These are phyloP conservation scores for Vanderwaltozyma polyspora DNA, from an alignment of 805 yeast genomes.

Conservation along the genomic window DNA sequence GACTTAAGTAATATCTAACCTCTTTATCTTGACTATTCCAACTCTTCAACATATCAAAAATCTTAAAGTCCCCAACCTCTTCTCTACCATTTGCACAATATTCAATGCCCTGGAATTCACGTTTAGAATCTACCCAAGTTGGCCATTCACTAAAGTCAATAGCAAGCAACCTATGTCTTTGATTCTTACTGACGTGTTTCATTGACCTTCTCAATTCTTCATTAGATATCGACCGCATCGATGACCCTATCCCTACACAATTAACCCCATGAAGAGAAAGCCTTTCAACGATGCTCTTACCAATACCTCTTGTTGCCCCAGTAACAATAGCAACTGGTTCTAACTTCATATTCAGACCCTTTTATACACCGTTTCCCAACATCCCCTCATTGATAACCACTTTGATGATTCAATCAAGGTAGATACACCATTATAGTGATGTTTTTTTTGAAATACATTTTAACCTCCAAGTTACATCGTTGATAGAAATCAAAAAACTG, in stretches of 20 bases:
- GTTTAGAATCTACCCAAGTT: slow-evolving; percentile 11
- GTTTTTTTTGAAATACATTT: neutral
- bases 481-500: too few species aligned
- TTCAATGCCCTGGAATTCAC: slow-evolving; percentile 9
- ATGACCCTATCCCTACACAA: slow-evolving; percentile 21
- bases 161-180: slow-evolving; percentile 19
- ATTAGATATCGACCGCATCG: slow-evolving; percentile 4
- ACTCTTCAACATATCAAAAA: slow-evolving; percentile 5
- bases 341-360: neutral
- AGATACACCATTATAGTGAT: too few species aligned
- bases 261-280: slow-evolving; percentile 19
- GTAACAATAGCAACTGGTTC: slow-evolving; percentile 27
- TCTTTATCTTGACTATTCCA: slow-evolving; percentile 3
- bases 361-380: neutral
- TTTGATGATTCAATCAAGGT: too few species aligned
- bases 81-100: neutral
- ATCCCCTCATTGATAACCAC: neutral
- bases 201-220: slow-evolving; percentile 6
- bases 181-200: slow-evolving; percentile 5
- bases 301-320: slow-evolving; percentile 36
- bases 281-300: slow-evolving; percentile 25
- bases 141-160: slow-evolving; percentile 24
- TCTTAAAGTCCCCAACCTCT: neutral
- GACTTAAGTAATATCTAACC: neutral
- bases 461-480: neutral